Evolutionary conservation across 2,329 filamentous ascomycete species (phyloP), one percentile per base, ranked within the genome.

Genomic region (Botrytis hyacinthi): DNA sequence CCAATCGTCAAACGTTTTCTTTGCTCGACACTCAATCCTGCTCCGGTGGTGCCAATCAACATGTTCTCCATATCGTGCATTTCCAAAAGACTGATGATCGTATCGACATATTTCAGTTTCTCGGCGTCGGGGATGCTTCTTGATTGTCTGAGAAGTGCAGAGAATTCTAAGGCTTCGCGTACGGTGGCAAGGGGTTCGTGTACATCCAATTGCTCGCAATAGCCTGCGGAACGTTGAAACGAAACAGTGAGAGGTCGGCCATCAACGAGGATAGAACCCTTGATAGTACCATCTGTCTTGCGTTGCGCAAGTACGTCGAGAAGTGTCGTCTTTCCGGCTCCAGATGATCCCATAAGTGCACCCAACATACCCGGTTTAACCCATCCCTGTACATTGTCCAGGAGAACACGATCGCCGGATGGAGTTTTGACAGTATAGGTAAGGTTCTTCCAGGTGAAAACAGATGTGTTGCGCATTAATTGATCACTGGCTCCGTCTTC

Each of bases 171-270:
- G 16, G 94, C 94, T 83, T 97, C 95, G 74, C 95, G 91, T 51
- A 97, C 94, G 0, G 95, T 97, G 0, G 91, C 90, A 0, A 94
- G 97, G 62, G 91, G 86, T 57, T 97, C 86, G 81, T 97, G 95
- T 18, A 97, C 86, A 87, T 98, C 94, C 81, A 97, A 93, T 82
- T 78, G 76, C 61, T 78, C 73, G 35, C 73, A 94, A 78, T 97
- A 97, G 65, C 94, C 94, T 0, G 93, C 96, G 83, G 95, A 95
- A 76, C 94, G 92, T 82, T 97, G 94, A 87, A 97, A 97, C 0
- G 92, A 94, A 61, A 87, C 86, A 76, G 95, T 93, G 61, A 92
- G 89, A 37, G 89, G 90, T 48, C 85, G 86, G 42, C 88, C 88
- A 73, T 89, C 86, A 10, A 90, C 87, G 18, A 89, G 82, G 90